phyloP scores from a whole-genome alignment of 1,284 basidiomycete species.

The Gomphus sp. region DNA sequence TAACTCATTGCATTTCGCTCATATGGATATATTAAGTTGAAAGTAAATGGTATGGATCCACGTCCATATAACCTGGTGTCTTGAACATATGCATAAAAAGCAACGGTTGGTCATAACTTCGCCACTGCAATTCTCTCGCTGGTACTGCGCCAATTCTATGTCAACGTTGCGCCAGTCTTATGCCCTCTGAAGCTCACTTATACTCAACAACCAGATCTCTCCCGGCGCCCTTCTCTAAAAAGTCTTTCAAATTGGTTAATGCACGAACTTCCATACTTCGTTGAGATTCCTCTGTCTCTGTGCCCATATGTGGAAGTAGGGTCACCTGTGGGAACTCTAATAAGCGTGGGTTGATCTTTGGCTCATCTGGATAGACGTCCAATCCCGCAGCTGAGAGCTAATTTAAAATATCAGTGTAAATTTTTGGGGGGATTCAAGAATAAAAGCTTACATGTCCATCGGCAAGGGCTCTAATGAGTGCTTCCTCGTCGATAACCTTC shows the following conservation, averaged over 20 bases:
- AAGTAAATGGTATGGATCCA: too few species aligned
- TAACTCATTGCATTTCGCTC: too few species aligned
- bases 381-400: slow-evolving; percentile 78
- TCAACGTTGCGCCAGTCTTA: neutral
- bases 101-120: neutral
- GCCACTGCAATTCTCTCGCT: neutral
- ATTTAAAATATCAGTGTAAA: neutral
- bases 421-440: neutral
- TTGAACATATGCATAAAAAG: too few species aligned
- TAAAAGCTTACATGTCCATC: slow-evolving; percentile 63
- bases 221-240: slow-evolving; percentile 51
- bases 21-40: too few species aligned
- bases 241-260: slow-evolving; percentile 62
- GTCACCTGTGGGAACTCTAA: slow-evolving; percentile 75
- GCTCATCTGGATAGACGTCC: slow-evolving; percentile 88
- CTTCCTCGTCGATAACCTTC: slow-evolving; percentile 82
- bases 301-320: slow-evolving; percentile 86
- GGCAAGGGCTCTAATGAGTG: slow-evolving; percentile 76
- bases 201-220: slow-evolving; percentile 60
- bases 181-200: slow-evolving; percentile 18
- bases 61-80: too few species aligned
- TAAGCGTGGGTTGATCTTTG: slow-evolving; percentile 72
- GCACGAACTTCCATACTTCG: slow-evolving; percentile 77
- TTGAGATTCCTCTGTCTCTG: slow-evolving; percentile 75
- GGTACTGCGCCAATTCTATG: neutral